phyloP scores from a whole-genome alignment of 768 basidiomycete genomes.

The Lentinula sp. region DNA sequence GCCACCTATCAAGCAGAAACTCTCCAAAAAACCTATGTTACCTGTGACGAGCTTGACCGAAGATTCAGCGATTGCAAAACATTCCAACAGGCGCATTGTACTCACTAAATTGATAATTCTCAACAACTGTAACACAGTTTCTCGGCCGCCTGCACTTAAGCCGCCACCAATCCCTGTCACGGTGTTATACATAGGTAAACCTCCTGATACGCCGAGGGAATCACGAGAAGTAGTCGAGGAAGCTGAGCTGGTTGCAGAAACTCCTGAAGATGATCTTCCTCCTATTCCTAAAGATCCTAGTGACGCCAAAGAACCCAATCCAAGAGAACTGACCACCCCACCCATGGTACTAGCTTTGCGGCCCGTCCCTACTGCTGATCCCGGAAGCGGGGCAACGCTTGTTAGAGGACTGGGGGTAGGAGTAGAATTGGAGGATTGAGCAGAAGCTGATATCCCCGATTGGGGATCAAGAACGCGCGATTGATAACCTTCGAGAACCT shows the following conservation, averaged over 20 bases:
- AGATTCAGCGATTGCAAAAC: slow-evolving; percentile 27
- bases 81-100: neutral
- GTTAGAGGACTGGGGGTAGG: neutral
- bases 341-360: neutral
- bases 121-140: slow-evolving; percentile 79
- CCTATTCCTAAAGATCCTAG: slow-evolving; percentile 2
- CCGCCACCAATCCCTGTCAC: neutral
- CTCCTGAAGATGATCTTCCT: neutral
- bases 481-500: slow-evolving; percentile 63
- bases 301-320: neutral
- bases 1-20: slow-evolving; percentile 91
- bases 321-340: neutral
- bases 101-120: slow-evolving; percentile 85
- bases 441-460: neutral
- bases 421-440: neutral
- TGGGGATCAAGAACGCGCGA: neutral
- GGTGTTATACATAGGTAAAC: neutral
- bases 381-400: neutral
- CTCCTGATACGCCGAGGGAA: neutral
- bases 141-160: slow-evolving; percentile 57
- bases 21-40: slow-evolving; percentile 85
- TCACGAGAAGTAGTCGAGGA: neutral
- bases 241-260: neutral
- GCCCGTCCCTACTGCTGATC: neutral
- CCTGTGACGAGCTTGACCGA: slow-evolving; percentile 48